These are phyloP conservation scores for Calonectria naviculata DNA, from an alignment of 2,329 filamentous ascomycete genomes.

Conservation along the genomic window DNA sequence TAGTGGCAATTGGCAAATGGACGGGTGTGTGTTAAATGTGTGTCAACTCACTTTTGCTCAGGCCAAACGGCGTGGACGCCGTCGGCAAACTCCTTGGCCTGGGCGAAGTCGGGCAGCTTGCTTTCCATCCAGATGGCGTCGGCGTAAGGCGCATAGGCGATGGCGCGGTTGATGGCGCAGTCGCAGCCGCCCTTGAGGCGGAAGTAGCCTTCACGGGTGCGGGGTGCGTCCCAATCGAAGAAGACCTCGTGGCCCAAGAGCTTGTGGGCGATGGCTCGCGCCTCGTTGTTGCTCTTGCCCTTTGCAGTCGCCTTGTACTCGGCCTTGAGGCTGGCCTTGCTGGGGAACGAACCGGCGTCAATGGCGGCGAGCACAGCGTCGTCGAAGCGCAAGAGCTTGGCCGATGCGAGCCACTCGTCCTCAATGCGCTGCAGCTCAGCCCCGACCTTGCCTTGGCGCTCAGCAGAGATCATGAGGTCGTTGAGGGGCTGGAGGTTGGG, in stretches of 20 bases:
- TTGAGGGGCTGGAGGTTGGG: conserved; percentile 83
- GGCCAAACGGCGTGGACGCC: conserved; percentile 96
- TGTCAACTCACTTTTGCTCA: conserved; percentile 84
- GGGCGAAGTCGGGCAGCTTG: conserved; percentile 90
- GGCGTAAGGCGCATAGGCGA: conserved; percentile 92
- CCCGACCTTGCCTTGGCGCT: conserved; percentile 83
- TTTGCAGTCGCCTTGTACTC: conserved; percentile 76
- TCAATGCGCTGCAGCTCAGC: conserved; percentile 89
- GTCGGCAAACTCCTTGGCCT: conserved; percentile 92
- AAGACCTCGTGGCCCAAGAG: conserved; percentile 84
- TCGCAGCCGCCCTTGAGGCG: conserved; percentile 90
- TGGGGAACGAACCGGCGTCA: conserved; percentile 71
- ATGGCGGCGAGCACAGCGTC: conserved; percentile 90
- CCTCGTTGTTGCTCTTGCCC: conserved; percentile 88
- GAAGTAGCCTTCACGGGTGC: conserved; percentile 96
- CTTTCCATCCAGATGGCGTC: conserved; percentile 99
- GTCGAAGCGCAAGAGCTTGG: conserved; percentile 87
- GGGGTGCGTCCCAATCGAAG: conserved; percentile 96
- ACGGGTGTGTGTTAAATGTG: too few species aligned
- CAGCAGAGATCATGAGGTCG: conserved; percentile 91
- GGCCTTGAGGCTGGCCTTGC: conserved; percentile 75
- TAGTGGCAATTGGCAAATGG: conserved; percentile 12
- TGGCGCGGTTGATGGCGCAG: conserved; percentile 89
- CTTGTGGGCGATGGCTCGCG: conserved; percentile 80
- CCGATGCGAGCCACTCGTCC: conserved; percentile 85